Evolutionary conservation across 2,329 filamentous ascomycete species (phyloP), one percentile per base, ranked within the genome.

Genomic region (Paramyrothecium sp.): DNA sequence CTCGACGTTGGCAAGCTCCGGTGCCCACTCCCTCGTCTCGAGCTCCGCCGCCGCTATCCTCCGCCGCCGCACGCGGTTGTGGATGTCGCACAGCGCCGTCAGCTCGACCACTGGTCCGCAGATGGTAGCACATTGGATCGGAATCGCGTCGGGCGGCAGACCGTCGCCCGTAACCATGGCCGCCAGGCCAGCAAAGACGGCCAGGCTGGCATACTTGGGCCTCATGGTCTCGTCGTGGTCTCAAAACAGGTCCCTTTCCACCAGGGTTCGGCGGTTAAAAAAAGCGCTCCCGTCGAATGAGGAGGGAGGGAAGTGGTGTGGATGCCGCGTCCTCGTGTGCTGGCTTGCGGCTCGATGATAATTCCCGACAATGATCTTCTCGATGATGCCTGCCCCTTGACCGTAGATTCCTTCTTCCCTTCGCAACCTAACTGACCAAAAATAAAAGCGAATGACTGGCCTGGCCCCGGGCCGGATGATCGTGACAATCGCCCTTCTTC

Each of bases 41-140:
- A 52, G 33, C 7, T 47, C 54, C 12, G 20, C 13, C 56, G 13
- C 38, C 38, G n/a, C n/a, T 44, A 54, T 54, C 20, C 64, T 60
- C 21, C 69, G 60, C 60, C 69, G 68, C 62, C 64, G 66, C n/a
- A 71, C 55, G 22, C 62, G 58, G 46, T 63, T 56, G 53, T 67
- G 63, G 10, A 66, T 56, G 59, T 69, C 67, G 67, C 75, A 78
- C 49, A 70, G 69, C 11, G 65, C 65, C 33, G 73, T 72, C n/a
- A 78, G 63, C 63, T 78, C 75, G 56, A 78, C 73, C 52, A 78
- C 71, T 54, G 75, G 75, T 4, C 74, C 75, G 65, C 75, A 78
- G 54, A 78, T 76, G 44, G 70, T 71, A 38, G 73, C 73, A 57
- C 75, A 78, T 54, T 67, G 65, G 21, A 75, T 57, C 33, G 75